Conservation (phyloP, 2,329 filamentous ascomycete species). For the Geosmithia flava region DNA sequence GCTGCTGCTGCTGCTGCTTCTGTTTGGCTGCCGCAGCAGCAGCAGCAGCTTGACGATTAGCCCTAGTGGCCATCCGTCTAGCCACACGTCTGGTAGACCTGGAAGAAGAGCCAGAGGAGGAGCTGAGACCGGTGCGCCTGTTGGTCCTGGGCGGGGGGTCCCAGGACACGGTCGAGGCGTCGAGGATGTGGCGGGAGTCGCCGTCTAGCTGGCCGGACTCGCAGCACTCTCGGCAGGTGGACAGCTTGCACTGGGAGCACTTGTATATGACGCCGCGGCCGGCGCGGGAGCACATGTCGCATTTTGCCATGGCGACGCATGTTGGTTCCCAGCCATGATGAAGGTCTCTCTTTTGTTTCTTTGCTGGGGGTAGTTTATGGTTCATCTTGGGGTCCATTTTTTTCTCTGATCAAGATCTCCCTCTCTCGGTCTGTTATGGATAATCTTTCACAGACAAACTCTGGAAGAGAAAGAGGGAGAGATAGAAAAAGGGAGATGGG, state of each 20-base stretch:
- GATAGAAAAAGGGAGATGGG: too few relatives aligned
- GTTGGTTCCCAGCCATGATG: constrained; percentile 10
- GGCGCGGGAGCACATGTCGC: constrained; percentile 11
- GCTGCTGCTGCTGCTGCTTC: too few relatives aligned
- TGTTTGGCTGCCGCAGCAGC: background rate
- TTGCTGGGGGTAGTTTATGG: too few relatives aligned
- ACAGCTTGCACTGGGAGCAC: constrained; percentile 10
- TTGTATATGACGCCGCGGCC: constrained; percentile 11
- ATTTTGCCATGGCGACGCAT: constrained; percentile 11
- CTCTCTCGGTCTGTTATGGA: too few relatives aligned
- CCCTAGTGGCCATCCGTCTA: background rate
- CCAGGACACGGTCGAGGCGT: constrained; percentile 8
- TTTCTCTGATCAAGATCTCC: too few relatives aligned
- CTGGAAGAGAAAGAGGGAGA: too few relatives aligned
- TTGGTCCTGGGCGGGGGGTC: background rate
- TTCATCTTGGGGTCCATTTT: too few relatives aligned
- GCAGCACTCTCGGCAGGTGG: constrained; percentile 11
- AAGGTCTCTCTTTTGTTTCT: background rate
- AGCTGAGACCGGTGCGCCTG: background rate
- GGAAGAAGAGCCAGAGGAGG: too few relatives aligned
- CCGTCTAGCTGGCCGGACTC: constrained; percentile 4
- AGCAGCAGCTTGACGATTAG: background rate
- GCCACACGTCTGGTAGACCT: background rate
- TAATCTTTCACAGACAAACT: too few relatives aligned
- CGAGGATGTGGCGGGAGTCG: constrained; percentile 9